Percentiles rank a stretch among this genome's conserved stretches.
Evolutionary conservation across 108 stramenopile genomes (phyloP).

Genomic region (Asterionellopsis glacialis): DNA sequence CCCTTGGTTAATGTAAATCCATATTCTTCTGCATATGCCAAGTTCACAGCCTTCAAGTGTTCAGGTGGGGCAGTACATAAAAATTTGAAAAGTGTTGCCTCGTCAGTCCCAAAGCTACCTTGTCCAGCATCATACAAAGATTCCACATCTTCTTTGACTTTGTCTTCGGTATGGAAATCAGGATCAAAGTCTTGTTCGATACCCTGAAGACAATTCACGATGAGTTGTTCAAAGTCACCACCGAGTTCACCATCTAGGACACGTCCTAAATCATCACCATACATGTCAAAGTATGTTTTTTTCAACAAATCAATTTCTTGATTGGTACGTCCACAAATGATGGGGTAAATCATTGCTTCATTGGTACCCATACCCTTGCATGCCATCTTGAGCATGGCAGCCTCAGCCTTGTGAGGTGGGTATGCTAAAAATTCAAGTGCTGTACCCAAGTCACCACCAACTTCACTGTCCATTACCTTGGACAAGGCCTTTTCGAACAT

Average conservation of each 20-base stretch:
- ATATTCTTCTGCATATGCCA: slow-evolving; percentile 52
- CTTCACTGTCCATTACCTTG: slow-evolving; percentile 4
- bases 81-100: slow-evolving; percentile 37
- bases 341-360: slow-evolving; percentile 45
- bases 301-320: slow-evolving; percentile 61
- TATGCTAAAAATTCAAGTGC: slow-evolving; percentile 42
- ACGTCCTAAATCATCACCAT: slow-evolving; percentile 55
- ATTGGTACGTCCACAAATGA: slow-evolving; percentile 63
- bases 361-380: slow-evolving; percentile 55
- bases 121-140: slow-evolving; percentile 47
- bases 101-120: slow-evolving; percentile 66
- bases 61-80: slow-evolving; percentile 41
- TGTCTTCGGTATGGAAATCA: slow-evolving; percentile 47
- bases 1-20: slow-evolving; percentile 57
- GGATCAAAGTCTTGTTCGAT: slow-evolving; percentile 63
- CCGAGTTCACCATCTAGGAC: slow-evolving; percentile 40
- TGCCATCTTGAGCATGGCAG: slow-evolving; percentile 58
- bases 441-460: slow-evolving; percentile 44
- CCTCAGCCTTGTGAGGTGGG: slow-evolving; percentile 56
- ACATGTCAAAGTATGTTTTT: slow-evolving; percentile 57
- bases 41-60: slow-evolving; percentile 30
- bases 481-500: background rate
- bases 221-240: slow-evolving; percentile 51
- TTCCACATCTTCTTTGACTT: slow-evolving; percentile 62
- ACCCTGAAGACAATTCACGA: slow-evolving; percentile 50